Evolutionary conservation across 2,329 filamentous ascomycete genomes (phyloP).

Genomic region (Ascochyta clinopodiicola): DNA sequence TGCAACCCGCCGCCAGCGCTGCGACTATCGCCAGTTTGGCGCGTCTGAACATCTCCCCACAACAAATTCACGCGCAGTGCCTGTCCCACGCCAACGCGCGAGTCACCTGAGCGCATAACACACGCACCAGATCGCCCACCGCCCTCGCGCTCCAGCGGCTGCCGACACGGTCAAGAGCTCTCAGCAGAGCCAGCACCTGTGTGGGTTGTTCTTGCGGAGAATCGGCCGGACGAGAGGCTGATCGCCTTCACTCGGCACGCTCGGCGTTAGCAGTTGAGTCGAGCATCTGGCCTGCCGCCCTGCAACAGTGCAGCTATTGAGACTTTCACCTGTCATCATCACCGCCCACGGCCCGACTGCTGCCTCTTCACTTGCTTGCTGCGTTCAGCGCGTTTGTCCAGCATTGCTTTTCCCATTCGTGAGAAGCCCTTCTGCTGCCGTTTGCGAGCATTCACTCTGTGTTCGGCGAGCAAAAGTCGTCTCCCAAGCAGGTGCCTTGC

Average conservation of each 20-base stretch:
- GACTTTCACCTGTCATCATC: conserved; percentile 28
- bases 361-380: conserved; percentile 18
- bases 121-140: conserved; percentile 23
- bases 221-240: conserved; percentile 43
- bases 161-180: conserved; percentile 8
- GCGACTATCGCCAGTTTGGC: conserved; percentile 26
- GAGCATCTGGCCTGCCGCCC: conserved; percentile 34
- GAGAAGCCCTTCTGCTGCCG: conserved; percentile 24
- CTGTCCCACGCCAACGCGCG: conserved; percentile 17
- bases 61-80: conserved; percentile 14
- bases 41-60: conserved; percentile 27
- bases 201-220: conserved; percentile 28
- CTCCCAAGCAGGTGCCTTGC: conserved; percentile 24
- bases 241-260: conserved; percentile 41
- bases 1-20: conserved; percentile 40
- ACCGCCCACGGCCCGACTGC: conserved; percentile 44
- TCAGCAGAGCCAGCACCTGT: conserved; percentile 2
- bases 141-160: conserved; percentile 13
- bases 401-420: conserved; percentile 16
- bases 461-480: conserved; percentile 28
- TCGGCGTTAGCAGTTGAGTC: conserved; percentile 40
- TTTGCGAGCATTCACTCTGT: conserved; percentile 25
- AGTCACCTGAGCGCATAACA: conserved; percentile 28
- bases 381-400: conserved; percentile 11
- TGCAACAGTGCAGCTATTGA: conserved; percentile 31